Base-by-base conservation (phyloP, 805 yeast species). In the Wickerhamomyces xylosicus region DNA sequence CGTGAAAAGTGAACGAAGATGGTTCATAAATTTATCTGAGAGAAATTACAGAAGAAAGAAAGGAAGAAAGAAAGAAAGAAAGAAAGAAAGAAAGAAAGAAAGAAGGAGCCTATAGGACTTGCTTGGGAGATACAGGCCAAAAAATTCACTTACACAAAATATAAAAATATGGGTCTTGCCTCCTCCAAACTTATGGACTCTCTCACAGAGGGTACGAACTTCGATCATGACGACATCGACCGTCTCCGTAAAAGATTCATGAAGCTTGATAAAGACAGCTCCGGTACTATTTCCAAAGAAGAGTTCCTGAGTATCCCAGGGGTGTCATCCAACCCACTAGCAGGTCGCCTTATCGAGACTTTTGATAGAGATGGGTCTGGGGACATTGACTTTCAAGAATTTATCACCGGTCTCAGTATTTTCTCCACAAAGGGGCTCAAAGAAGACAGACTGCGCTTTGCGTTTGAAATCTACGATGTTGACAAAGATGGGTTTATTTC, bases 241-340 rank as follows among this genome's bases (percentile, higher is more conserved):
- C 71, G 98, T 45, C 66, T 92, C 42, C 77, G 95, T 41, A 86
- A 87, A 55, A 70, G 98, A 47, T 92, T 92, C 59, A 85, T 89
- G 94, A 92, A 94, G 54, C 66, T 92, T 38, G 99, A 92, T 59
- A 79, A 83, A 45, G 97, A 92, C 59, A 82, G 86, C 40, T 79
- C 87, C 3, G 98, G 98, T 1, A 79, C 94, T 6, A 83, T 92
- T 35, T 97, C 92, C 43, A 83, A 81, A 49, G 78, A 77, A 32
- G 99, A 92, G 60, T 90, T 94, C 54, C 67, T 90, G 49, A 75
- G 86, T 1, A 90, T 92, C 31, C 98, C 98, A 0, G 96, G 97
- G 0, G 86, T 92, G 20, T 75, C 85, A 5, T 71, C 81, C 20
- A 92, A 92, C 52, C 98, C 98, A 5, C 66, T 92, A 37, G 96